phyloP scores from a whole-genome alignment of 2,329 filamentous ascomycete species.

The Clarireedia paspali region DNA sequence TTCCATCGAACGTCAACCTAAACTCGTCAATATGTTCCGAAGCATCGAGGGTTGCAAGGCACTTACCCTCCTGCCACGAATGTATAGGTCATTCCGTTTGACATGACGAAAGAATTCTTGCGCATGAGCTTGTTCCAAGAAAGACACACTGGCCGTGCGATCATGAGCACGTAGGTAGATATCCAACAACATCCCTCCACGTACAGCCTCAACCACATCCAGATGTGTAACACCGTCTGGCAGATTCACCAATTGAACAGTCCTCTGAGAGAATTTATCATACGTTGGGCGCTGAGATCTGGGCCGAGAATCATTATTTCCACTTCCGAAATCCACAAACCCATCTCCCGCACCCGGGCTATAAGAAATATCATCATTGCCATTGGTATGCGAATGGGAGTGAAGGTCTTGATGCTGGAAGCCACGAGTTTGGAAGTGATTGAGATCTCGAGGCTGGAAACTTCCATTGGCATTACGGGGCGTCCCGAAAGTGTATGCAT shows the following conservation, averaged over 20 bases:
- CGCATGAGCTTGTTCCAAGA: conserved; percentile 57
- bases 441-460: conserved; percentile 11
- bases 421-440: conserved; percentile 14
- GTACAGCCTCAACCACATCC: conserved; percentile 57
- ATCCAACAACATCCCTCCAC: conserved; percentile 64
- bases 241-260: conserved; percentile 56
- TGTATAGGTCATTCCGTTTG: conserved; percentile 58
- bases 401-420: conserved; percentile 11
- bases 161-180: conserved; percentile 55
- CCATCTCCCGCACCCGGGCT: conserved; percentile 15
- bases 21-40: not conserved
- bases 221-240: conserved; percentile 53
- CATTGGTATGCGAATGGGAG: conserved; percentile 12
- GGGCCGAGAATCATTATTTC: conserved; percentile 17
- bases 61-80: conserved; percentile 59
- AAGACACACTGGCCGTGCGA: conserved; percentile 58
- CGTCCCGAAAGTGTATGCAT: conserved; percentile 20
- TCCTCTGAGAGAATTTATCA: conserved; percentile 38
- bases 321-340: conserved; percentile 18
- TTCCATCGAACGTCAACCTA: conserved; percentile 65
- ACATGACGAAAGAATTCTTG: conserved; percentile 56
- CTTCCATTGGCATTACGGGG: conserved; percentile 17
- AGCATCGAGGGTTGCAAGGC: not conserved
- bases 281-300: conserved; percentile 18
- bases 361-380: conserved; percentile 18